Evolutionary conservation across 2,329 filamentous ascomycete species (phyloP), one percentile per base, ranked within the genome.

Genomic region (Pyricularia pennisetigena): DNA sequence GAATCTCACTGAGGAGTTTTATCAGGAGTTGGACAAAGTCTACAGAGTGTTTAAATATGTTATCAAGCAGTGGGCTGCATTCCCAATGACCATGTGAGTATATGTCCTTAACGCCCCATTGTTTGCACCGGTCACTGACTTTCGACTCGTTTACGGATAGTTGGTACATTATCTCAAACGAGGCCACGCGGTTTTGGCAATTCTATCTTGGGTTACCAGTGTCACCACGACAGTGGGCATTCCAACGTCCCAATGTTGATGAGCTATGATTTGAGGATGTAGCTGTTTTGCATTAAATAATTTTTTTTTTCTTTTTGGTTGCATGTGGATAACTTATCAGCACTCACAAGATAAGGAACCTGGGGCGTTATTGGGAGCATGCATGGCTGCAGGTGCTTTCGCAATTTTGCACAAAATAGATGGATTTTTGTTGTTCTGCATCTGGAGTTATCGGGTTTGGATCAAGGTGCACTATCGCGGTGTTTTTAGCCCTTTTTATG

Each of bases 1-100:
- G 63, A 82, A 83, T 0, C 0, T 89, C 0, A 75, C 76, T 65
- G 88, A 93, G 26, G 79, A 82, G 7, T 82, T 94, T 70, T 80
- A 82, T 72, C 78, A 83, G 0, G 94, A 98, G 78, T 77, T 90
- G 32, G 77, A 79, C 5, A 79, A 88, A 20, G 83, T 97, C 14
- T 85, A 82, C 74, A 82, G 83, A 69, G 88, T 88, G 0, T 82
- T 86, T 65, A 84, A 86, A 72, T 87, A 88, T 72, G 88, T 98
- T 1, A 28, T 95, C 9, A 83, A 77, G 71, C 85, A 86, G 69
- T 99, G 93, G 92, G 68, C 88, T 6, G 79, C 82, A 26, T 81
- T 93, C 65, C 94, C 94, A 0, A 82, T 78, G 64, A 85, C 84
- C 70, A 68, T 91, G 91, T 95, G 84, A 87, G 91, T 87, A 69